phyloP scores from a whole-genome alignment of 257 asterid species.

The Fraxinus cuspidata region DNA sequence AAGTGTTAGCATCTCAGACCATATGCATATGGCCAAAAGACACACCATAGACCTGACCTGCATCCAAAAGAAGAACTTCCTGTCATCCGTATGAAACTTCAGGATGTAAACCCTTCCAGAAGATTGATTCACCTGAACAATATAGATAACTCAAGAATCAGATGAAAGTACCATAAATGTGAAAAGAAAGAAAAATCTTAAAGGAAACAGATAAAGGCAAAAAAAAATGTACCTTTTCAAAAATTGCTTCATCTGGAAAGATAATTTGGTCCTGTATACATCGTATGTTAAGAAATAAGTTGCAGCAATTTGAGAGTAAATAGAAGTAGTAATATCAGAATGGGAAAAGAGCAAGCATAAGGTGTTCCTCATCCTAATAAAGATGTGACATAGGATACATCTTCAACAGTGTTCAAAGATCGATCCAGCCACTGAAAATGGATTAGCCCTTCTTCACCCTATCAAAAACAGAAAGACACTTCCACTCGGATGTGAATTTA shows the following conservation, averaged over 20 bases:
- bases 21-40: slow-evolving; percentile 16
- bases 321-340: slow-evolving; percentile 9
- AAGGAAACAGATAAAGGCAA: slow-evolving; percentile 16
- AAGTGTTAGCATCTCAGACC: slow-evolving; percentile 5
- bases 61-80: slow-evolving; percentile 97
- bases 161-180: background rate
- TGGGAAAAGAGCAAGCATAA: slow-evolving; percentile 3
- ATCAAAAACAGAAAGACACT: slow-evolving; percentile 27
- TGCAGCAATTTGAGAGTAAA: slow-evolving; percentile 15
- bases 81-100: slow-evolving; percentile 80
- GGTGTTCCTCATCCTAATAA: slow-evolving; percentile 9
- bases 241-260: slow-evolving; percentile 88
- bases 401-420: slow-evolving; percentile 63
- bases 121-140: slow-evolving; percentile 76
- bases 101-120: slow-evolving; percentile 89
- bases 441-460: slow-evolving; percentile 91
- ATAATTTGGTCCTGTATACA: slow-evolving; percentile 79
- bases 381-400: slow-evolving; percentile 63
- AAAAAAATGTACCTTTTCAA: slow-evolving; percentile 64
- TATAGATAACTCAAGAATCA: slow-evolving; percentile 21
- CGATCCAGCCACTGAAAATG: slow-evolving; percentile 96
- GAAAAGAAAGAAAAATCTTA: background rate
- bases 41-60: slow-evolving; percentile 54
- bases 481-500: background rate
- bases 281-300: slow-evolving; percentile 51